phyloP scores from a whole-genome alignment of 108 stramenopile genomes.

The Discostella stelligeroides region DNA sequence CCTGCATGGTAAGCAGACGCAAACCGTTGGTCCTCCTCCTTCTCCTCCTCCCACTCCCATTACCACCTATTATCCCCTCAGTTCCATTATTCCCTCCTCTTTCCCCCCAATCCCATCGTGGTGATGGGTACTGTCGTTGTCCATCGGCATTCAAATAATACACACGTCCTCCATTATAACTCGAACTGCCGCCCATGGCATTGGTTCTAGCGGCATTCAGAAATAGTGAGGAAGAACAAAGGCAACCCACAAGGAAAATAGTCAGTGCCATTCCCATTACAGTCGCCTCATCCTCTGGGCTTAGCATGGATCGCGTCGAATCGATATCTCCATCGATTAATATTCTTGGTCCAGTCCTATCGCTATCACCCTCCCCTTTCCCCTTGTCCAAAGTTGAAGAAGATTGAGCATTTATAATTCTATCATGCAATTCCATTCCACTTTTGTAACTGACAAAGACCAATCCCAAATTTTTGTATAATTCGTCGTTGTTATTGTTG shows the following conservation, averaged over 20 bases:
- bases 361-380: not conserved
- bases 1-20: constrained; percentile 44
- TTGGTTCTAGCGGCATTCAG: constrained; percentile 9
- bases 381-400: no score
- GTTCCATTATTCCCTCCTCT: not conserved
- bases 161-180: constrained; percentile 12
- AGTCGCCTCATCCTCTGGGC: not conserved
- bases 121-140: not conserved
- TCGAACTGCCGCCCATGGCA: not conserved
- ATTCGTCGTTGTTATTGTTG: not conserved
- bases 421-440: constrained; percentile 25
- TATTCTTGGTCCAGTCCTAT: constrained; percentile 31
- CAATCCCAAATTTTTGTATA: constrained; percentile 35
- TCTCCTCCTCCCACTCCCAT: not conserved
- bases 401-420: not conserved
- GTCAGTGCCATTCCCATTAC: constrained; percentile 35
- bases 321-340: constrained; percentile 39
- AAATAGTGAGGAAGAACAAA: constrained; percentile 42
- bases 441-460: constrained; percentile 43
- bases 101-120: not conserved
- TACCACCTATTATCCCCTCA: not conserved
- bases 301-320: constrained; percentile 13
- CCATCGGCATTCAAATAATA: constrained; percentile 27
- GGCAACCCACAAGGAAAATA: constrained; percentile 45
- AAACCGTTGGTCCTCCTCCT: constrained; percentile 32